Conservation (phyloP, 2,329 filamentous ascomycete genomes). For the Penicillium sp. region DNA sequence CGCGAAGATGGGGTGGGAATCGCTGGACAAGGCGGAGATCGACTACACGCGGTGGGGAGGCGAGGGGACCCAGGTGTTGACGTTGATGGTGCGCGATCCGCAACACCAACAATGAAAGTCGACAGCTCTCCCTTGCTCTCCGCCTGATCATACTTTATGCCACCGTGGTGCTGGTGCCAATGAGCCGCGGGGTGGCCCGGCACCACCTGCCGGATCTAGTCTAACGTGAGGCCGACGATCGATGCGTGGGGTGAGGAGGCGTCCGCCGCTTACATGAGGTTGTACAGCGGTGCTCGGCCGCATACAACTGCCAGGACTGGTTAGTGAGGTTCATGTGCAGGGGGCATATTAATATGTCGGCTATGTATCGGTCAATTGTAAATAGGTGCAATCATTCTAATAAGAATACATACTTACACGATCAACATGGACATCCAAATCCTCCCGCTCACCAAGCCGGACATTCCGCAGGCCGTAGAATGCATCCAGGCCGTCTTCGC, state of each 20-base stretch:
- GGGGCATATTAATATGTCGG: conserved; percentile 14
- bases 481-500: conserved; percentile 71
- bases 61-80: conserved; percentile 26
- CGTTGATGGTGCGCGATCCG: conserved; percentile 30
- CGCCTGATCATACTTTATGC: background rate
- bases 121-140: background rate
- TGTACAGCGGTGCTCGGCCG: conserved; percentile 12
- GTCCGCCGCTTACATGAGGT: background rate
- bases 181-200: background rate
- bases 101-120: background rate
- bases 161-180: background rate
- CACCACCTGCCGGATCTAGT: conserved; percentile 18
- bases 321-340: background rate
- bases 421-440: conserved; percentile 59
- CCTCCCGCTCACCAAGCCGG: conserved; percentile 58
- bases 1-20: conserved; percentile 53
- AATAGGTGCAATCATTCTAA: background rate
- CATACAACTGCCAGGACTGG: conserved; percentile 9
- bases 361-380: background rate
- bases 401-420: background rate
- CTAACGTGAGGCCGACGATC: conserved; percentile 11
- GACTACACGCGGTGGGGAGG: conserved; percentile 38
- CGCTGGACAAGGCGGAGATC: conserved; percentile 44
- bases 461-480: conserved; percentile 67
- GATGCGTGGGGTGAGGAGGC: background rate